These are phyloP conservation scores for Solanum okadae DNA, from an alignment of 257 asterid species.

Conservation along the genomic window DNA sequence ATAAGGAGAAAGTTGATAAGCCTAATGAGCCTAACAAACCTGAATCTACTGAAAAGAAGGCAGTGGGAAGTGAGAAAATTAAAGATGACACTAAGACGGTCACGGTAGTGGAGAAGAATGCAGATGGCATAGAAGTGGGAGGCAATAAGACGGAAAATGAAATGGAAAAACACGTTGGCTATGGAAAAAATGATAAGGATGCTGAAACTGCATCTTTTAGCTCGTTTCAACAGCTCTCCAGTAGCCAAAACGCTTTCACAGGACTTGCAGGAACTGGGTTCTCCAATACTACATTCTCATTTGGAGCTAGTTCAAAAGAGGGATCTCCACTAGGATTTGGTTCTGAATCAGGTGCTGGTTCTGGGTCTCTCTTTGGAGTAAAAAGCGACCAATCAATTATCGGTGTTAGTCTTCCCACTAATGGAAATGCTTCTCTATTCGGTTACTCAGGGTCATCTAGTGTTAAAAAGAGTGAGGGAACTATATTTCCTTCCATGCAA, in stretches of 20 bases:
- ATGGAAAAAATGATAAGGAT: constrained; percentile 27
- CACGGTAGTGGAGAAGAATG: constrained; percentile 15
- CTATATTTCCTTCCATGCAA: constrained; percentile 43
- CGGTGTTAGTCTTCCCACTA: constrained; percentile 1
- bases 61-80: background rate
- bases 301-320: constrained; percentile 54
- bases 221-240: constrained; percentile 72
- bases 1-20: constrained; percentile 16
- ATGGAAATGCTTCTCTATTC: constrained; percentile 37
- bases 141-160: constrained; percentile 19
- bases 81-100: constrained; percentile 9
- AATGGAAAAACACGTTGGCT: constrained; percentile 24
- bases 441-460: constrained; percentile 26
- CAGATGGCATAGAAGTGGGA: constrained; percentile 16
- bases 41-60: constrained; percentile 5
- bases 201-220: constrained; percentile 47
- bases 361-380: constrained; percentile 4
- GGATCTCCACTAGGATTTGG: constrained; percentile 24
- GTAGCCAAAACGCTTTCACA: constrained; percentile 82
- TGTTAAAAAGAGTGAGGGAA: constrained; percentile 27
- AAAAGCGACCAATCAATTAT: constrained; percentile 5
- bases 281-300: constrained; percentile 61
- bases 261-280: constrained; percentile 88
- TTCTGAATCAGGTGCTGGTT: constrained; percentile 8
- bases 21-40: background rate